These are phyloP conservation scores for Ascochyta fabae DNA, from an alignment of 2,329 filamentous ascomycete genomes.

Conservation along the genomic window DNA sequence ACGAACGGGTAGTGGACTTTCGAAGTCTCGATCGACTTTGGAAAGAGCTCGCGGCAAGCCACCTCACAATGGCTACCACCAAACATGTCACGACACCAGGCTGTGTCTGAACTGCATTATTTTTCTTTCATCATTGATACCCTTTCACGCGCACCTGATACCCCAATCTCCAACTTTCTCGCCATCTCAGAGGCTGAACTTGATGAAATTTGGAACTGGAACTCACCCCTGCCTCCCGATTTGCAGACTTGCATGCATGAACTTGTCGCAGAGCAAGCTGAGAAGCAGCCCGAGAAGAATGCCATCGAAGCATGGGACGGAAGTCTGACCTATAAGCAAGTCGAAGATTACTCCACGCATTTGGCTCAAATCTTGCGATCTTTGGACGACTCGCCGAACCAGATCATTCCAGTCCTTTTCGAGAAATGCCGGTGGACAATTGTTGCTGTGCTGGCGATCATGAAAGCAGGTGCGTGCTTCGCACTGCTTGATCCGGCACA, in stretches of 20 bases:
- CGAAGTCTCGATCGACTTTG: constrained; percentile 33
- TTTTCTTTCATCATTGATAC: constrained; percentile 46
- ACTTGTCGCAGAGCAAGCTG: constrained; percentile 51
- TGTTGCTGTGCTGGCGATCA: constrained; percentile 49
- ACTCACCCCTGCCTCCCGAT: constrained; percentile 52
- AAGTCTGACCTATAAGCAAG: constrained; percentile 43
- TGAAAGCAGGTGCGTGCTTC: constrained; percentile 51
- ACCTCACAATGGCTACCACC: constrained; percentile 53
- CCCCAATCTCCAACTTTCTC: constrained; percentile 23
- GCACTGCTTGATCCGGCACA: constrained; percentile 46
- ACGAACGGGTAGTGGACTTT: constrained; percentile 37
- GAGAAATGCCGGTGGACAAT: constrained; percentile 51
- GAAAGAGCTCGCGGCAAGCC: constrained; percentile 40
- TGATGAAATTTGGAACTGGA: constrained; percentile 58
- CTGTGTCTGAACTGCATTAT: constrained; percentile 52
- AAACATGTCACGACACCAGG: constrained; percentile 53
- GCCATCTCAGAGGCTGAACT: constrained; percentile 48
- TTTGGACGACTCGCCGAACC: constrained; percentile 33
- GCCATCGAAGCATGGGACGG: constrained; percentile 51
- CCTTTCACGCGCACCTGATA: constrained; percentile 43
- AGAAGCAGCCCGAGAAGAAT: constrained; percentile 41
- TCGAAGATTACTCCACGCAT: constrained; percentile 42
- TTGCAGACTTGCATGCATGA: constrained; percentile 57
- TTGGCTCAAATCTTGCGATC: constrained; percentile 37
- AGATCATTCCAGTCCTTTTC: constrained; percentile 49